These are phyloP conservation scores for Haematococcus sp. DNA, from an alignment of 139 green algal genomes.

Conservation along the genomic window DNA sequence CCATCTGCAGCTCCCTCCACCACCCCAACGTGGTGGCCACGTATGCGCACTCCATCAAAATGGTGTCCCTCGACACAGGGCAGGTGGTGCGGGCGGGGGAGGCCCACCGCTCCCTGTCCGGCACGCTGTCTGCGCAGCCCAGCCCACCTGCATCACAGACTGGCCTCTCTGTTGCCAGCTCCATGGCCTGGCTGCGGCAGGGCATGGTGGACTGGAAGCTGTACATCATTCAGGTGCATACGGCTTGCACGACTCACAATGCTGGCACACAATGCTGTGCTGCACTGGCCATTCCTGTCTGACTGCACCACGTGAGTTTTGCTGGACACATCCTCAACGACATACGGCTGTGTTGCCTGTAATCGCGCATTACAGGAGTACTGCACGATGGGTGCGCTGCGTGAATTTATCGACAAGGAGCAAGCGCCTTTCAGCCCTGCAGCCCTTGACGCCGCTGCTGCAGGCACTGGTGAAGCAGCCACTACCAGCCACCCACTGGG, in stretches of 20 bases:
- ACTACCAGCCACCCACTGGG: too few relatives aligned
- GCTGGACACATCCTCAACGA: too few relatives aligned
- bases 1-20: slow-evolving; percentile 16
- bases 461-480: too few relatives aligned
- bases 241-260: too few relatives aligned
- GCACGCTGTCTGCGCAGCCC: too few relatives aligned
- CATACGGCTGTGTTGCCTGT: neutral
- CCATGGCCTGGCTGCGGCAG: slow-evolving; percentile 3
- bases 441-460: too few relatives aligned
- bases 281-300: neutral
- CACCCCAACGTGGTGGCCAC: slow-evolving; percentile 24
- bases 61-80: neutral
- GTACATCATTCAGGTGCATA: slow-evolving; percentile 23
- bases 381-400: slow-evolving; percentile 15
- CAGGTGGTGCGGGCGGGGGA: neutral
- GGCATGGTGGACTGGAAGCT: slow-evolving; percentile 15
- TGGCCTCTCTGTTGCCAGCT: too few relatives aligned
- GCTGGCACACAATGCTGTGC: neutral
- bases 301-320: too few relatives aligned
- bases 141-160: too few relatives aligned
- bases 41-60: slow-evolving; percentile 16
- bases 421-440: too few relatives aligned
- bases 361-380: slow-evolving; percentile 9
- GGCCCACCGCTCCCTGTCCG: too few relatives aligned
- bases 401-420: neutral